Evolutionary conservation across 2,329 filamentous ascomycete genomes (phyloP).

Genomic region (Pestalotiopsis fici): DNA sequence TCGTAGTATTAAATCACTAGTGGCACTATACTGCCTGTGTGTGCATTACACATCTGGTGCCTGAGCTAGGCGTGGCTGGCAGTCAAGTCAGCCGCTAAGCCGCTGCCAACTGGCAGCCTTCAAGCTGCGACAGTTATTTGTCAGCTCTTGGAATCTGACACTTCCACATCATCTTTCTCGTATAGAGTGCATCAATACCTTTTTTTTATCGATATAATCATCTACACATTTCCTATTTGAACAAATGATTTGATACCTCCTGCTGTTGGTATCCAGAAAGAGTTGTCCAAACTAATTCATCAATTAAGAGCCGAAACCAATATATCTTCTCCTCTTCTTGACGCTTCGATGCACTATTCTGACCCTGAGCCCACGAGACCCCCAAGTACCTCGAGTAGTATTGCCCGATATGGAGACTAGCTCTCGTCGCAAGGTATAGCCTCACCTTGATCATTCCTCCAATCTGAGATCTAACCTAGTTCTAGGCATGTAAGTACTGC

Average conservation of each 20-base stretch:
- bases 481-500: not conserved
- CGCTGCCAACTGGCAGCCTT: not conserved
- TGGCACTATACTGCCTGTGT: no score
- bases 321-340: no score
- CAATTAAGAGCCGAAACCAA: no score
- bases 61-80: no score
- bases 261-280: no score
- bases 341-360: no score
- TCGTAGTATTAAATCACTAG: no score
- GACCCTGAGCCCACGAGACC: not conserved
- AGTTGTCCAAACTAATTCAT: no score
- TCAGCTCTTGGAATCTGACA: not conserved
- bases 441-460: not conserved
- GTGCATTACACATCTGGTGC: no score
- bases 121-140: not conserved
- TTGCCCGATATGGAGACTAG: conserved; percentile 7
- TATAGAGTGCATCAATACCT: not conserved
- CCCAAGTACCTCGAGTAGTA: not conserved
- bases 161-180: not conserved
- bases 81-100: no score
- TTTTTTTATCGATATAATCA: not conserved
- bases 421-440: conserved; percentile 8
- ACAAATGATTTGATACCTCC: no score
- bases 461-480: not conserved
- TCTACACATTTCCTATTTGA: no score